phyloP scores from a whole-genome alignment of 1,139 yeast species.

The Lodderomyces theae region DNA sequence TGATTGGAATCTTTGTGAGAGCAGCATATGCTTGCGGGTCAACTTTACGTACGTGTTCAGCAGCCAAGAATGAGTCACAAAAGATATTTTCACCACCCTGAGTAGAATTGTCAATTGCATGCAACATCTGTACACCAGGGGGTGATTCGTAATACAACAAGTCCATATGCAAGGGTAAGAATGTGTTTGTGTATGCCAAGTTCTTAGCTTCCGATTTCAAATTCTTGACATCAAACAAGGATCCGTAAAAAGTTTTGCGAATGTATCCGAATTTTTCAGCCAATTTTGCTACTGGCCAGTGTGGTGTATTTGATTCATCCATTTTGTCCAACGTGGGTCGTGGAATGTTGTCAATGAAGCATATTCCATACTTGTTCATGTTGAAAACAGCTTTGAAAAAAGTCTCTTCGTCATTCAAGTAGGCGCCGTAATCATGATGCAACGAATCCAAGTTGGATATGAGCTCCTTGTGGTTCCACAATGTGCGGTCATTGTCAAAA shows the following conservation, averaged over 20 bases:
- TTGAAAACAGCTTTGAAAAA: conserved; percentile 43
- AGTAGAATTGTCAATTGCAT: conserved; percentile 61
- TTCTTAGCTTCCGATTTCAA: conserved; percentile 60
- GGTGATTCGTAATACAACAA: conserved; percentile 78
- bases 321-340: conserved; percentile 20
- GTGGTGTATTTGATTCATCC: conserved; percentile 28
- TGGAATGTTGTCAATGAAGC: conserved; percentile 56
- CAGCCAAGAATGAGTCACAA: conserved; percentile 75
- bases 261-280: conserved; percentile 69
- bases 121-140: conserved; percentile 76
- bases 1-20: conserved; percentile 59
- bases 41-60: conserved; percentile 45
- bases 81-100: conserved; percentile 71
- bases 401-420: conserved; percentile 32
- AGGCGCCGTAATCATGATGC: conserved; percentile 40
- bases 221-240: conserved; percentile 66
- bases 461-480: conserved; percentile 38
- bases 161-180: conserved; percentile 79
- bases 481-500: conserved; percentile 32
- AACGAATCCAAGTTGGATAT: conserved; percentile 19
- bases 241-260: conserved; percentile 72
- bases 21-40: conserved; percentile 70
- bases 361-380: conserved; percentile 58
- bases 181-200: conserved; percentile 67
- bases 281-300: conserved; percentile 46